Evolutionary conservation across 176 grass and related monocot genomes (phyloP).

Genomic region (Bolboschoenus planiculmis): DNA sequence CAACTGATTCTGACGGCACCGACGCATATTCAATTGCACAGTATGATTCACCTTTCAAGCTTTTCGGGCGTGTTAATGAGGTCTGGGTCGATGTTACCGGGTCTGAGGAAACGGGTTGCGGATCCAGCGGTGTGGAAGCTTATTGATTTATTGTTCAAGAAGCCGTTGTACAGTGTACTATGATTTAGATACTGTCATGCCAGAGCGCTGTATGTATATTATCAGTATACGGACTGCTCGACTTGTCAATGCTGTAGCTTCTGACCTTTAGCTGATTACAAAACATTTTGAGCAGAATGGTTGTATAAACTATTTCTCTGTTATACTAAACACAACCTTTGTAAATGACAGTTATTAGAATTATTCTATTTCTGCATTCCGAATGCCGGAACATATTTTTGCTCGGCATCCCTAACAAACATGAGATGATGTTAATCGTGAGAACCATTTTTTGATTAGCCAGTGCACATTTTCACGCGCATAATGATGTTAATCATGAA

Average conservation of each 20-base stretch:
- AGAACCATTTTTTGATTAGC: not conserved
- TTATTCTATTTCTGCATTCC: not conserved
- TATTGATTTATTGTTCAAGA: slow-evolving; percentile 33
- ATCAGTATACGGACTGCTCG: not conserved
- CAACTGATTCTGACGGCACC: slow-evolving; percentile 35
- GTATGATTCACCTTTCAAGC: slow-evolving; percentile 54
- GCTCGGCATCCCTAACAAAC: not conserved
- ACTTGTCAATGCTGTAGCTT: not conserved
- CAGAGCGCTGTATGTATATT: not conserved
- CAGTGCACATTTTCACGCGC: not conserved
- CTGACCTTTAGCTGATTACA: not conserved
- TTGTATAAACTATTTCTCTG: not conserved
- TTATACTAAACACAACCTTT: not conserved
- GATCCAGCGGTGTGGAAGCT: slow-evolving; percentile 34
- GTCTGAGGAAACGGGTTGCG: slow-evolving; percentile 31
- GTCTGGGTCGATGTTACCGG: slow-evolving; percentile 62
- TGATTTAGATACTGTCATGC: not conserved
- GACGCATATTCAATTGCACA: slow-evolving; percentile 75
- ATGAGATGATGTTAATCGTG: too few relatives aligned
- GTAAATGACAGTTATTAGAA: not conserved
- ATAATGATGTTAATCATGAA: not conserved
- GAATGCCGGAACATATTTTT: not conserved
- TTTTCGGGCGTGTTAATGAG: slow-evolving; percentile 67
- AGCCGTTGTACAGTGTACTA: not conserved
- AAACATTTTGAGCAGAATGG: not conserved